Conservation (phyloP, 176 grass and related monocot species). For the Oropetium thomaeum region DNA sequence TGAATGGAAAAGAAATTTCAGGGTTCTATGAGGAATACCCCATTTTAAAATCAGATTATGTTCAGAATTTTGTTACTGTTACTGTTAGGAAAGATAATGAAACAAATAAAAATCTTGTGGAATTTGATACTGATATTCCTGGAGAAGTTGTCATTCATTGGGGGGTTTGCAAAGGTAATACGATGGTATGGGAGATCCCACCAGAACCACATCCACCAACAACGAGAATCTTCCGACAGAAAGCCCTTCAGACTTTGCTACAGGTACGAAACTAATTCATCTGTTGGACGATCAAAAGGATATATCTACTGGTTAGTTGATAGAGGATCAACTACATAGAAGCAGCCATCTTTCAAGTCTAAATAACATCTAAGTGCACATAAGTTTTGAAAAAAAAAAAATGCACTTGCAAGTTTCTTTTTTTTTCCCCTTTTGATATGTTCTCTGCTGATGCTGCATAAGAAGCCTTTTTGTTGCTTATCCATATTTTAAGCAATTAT, state of each 20-base stretch:
- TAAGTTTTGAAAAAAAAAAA: background rate
- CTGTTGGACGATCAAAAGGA: constrained; percentile 35
- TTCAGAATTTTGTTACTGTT: constrained; percentile 75
- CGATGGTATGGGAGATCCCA: constrained; percentile 75
- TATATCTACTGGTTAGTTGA: background rate
- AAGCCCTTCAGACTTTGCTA: constrained; percentile 84
- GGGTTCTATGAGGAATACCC: constrained; percentile 69
- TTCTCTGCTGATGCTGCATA: background rate
- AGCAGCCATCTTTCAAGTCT: background rate
- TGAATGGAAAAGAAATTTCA: constrained; percentile 41
- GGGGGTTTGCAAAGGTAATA: constrained; percentile 79
- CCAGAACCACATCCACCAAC: constrained; percentile 71
- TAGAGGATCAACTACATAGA: background rate
- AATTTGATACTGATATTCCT: constrained; percentile 86
- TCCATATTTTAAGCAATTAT: background rate
- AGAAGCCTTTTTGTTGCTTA: background rate
- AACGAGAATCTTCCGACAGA: constrained; percentile 70
- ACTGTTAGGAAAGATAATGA: constrained; percentile 49
- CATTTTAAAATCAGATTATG: constrained; percentile 63
- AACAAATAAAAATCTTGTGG: constrained; percentile 56
- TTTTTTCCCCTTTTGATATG: constrained; percentile 2
- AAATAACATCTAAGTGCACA: constrained; percentile 3
- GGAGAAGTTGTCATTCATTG: constrained; percentile 88
- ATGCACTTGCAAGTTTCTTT: background rate
- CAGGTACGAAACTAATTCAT: constrained; percentile 57